Conservation (phyloP, 78 protist genomes). For the Parvularia atlantis region DNA sequence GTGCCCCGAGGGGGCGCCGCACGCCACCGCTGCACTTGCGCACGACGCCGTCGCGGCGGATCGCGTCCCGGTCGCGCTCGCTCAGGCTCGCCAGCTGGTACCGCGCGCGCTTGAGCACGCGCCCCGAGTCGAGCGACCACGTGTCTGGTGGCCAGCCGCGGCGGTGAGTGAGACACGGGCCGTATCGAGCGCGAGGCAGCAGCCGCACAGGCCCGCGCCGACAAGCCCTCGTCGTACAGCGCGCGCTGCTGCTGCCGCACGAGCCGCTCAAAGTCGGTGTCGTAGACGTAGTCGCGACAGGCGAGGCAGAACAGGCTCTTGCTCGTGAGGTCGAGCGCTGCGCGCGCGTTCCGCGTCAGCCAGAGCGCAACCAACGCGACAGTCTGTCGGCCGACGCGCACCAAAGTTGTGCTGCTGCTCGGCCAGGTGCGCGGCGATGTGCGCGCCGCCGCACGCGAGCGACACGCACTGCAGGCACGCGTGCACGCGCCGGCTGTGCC, state of each 20-base stretch:
- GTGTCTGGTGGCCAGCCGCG: too few species aligned
- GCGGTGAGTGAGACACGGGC: not conserved
- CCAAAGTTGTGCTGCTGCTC: constrained; percentile 21
- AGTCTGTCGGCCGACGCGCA: constrained; percentile 1
- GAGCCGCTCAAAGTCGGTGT: constrained; percentile 19
- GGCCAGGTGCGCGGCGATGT: constrained; percentile 2
- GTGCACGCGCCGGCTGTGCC: constrained; percentile 14
- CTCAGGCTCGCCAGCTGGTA: not conserved
- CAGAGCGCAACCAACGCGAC: constrained; percentile 17
- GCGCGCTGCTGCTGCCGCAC: not conserved
- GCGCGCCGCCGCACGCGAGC: constrained; percentile 19
- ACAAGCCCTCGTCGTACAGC: constrained; percentile 3
- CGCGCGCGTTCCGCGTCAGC: too few species aligned
- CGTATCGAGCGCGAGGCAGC: not conserved
- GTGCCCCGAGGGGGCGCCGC: not conserved
- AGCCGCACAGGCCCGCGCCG: not conserved
- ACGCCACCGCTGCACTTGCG: not conserved
- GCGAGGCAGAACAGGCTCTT: constrained; percentile 28
- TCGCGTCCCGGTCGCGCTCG: not conserved
- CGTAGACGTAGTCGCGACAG: constrained; percentile 44
- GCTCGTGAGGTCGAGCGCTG: not conserved
- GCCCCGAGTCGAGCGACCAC: not conserved
- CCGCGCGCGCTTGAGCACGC: not conserved
- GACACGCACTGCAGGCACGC: constrained; percentile 30
- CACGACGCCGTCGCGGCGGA: not conserved